Base-by-base conservation (phyloP, 192 early-diverging fungal species). In the Coemansia umbellata region DNA sequence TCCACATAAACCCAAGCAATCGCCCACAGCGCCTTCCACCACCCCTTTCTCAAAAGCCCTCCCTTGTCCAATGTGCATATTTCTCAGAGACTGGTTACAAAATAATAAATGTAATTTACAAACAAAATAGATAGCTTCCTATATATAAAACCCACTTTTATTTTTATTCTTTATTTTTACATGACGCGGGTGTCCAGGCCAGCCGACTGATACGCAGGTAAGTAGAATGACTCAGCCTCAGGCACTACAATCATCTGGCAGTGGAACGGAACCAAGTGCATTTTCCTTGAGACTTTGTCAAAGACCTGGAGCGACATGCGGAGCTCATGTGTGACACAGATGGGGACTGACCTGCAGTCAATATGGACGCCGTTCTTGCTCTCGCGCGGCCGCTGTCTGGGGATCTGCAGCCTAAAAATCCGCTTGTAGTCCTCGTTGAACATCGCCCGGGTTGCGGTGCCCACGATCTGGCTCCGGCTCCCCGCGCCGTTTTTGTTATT, bases 341-440 rank as follows among this genome's bases (percentile, higher is more conserved):
- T 45, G 0, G 69, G 69, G n/a, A 63, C 62, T 37, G 69, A 72
- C 18, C 69, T 33, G 43, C 69, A 65, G 33, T 72, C 69, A 6
- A 60, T 65, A 11, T 65, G 69, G 5, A 72, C 42, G 36, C 62
- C 62, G 24, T 48, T 36, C 4, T 33, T 36, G 3, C n/a, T 14
- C 15, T 22, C n/a, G 10, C 42, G 36, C 8, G 51, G 53, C 2
- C 55, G 43, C 17, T 57, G 52, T 5, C 26, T 18, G 2, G 69
- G 69, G 7, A 71, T 36, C 17, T 37, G 24, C n/a, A 71, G 47
- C 51, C 30, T 28, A 30, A 42, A 64, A 36, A 45, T 47, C 11
- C 48, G 56, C 24, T 15, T 26, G 5, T 52, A 35, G 15, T 31
- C 28, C n/a, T 71, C 61, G 40, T 71, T 64, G 24, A 71, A 71